Percentiles rank a stretch among this genome's conserved stretches.
phyloP scores from a whole-genome alignment of 108 stramenopile genomes.

The Cyclotella sp. region DNA sequence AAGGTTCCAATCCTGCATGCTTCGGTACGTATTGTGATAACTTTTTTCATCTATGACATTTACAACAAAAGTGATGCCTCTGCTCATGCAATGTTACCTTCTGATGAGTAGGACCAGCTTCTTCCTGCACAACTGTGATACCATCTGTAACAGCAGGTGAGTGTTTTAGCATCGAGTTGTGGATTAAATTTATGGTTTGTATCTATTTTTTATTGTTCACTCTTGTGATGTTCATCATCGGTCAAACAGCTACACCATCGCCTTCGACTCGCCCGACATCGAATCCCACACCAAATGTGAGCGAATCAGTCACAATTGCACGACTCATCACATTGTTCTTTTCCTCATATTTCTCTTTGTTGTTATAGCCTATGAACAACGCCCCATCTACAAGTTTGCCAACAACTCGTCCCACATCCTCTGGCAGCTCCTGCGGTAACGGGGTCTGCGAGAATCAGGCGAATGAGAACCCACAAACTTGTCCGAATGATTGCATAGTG shows the following conservation, averaged over 20 bases:
- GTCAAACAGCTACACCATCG: conserved; percentile 5
- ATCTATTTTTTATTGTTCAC: too few species aligned
- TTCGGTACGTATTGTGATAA: conserved; percentile 16
- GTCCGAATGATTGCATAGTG: conserved; percentile 1
- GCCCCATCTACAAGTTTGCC: neutral
- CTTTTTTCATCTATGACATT: neutral
- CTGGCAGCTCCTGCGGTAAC: neutral
- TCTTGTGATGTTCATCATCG: neutral
- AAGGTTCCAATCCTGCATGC: conserved; percentile 18
- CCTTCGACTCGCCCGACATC: neutral
- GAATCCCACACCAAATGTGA: conserved; percentile 5
- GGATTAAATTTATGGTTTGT: neutral
- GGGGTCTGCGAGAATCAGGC: neutral
- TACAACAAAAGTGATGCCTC: neutral
- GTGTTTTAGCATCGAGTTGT: neutral
- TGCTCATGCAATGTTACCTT: neutral
- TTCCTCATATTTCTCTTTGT: neutral
- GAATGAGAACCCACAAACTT: conserved; percentile 6
- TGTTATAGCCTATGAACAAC: neutral
- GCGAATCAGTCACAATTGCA: neutral
- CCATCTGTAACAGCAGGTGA: neutral
- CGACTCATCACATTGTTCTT: neutral
- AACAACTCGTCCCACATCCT: neutral
- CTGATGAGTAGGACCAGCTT: neutral
- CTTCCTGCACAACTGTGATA: neutral